A percentile compares a stretch with the other conserved stretches of the same genome.
Conservation (phyloP, 257 asterid species). For the Lantana camara region DNA sequence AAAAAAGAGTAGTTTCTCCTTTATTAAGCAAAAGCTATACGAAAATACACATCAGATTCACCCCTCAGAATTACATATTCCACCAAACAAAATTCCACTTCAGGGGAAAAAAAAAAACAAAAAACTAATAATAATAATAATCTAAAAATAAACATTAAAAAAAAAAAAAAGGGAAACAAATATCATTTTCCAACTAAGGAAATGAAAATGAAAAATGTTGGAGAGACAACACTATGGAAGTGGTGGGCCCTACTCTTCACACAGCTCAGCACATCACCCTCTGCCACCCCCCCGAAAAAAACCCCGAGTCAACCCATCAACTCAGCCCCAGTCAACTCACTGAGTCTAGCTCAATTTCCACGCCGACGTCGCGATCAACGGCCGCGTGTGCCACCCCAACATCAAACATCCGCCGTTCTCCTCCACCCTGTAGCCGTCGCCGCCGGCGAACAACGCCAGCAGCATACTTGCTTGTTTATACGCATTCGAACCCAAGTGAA, state of each 20-base stretch:
- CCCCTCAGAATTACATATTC: constrained; percentile 42
- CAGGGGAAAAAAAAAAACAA: too few relatives aligned
- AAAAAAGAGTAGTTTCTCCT: constrained; percentile 22
- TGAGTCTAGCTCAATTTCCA: constrained; percentile 59
- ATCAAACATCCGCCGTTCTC: constrained; percentile 82
- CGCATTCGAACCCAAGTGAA: constrained; percentile 80
- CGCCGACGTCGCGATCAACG: constrained; percentile 84
- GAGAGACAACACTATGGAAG: constrained; percentile 1
- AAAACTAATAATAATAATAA: constrained; percentile 9
- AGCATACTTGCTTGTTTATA: constrained; percentile 83
- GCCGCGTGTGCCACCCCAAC: constrained; percentile 95
- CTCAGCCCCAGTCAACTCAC: constrained; percentile 25
- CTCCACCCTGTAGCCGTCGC: constrained; percentile 87
- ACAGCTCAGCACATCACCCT: constrained; percentile 29
- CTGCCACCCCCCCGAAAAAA: background rate
- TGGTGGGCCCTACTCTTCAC: constrained; percentile 35
- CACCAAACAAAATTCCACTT: constrained; percentile 24
- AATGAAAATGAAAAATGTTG: constrained; percentile 9
- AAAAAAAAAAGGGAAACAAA: background rate
- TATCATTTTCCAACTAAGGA: constrained; percentile 14
- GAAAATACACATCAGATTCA: constrained; percentile 51
- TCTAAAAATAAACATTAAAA: background rate
- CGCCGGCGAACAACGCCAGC: constrained; percentile 76
- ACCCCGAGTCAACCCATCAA: background rate
- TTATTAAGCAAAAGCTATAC: constrained; percentile 32